A percentile compares a stretch with the other conserved stretches of the same genome.
These are phyloP conservation scores for Nematodospora anomalae DNA, from an alignment of 1,139 yeast genomes.

Conservation along the genomic window DNA sequence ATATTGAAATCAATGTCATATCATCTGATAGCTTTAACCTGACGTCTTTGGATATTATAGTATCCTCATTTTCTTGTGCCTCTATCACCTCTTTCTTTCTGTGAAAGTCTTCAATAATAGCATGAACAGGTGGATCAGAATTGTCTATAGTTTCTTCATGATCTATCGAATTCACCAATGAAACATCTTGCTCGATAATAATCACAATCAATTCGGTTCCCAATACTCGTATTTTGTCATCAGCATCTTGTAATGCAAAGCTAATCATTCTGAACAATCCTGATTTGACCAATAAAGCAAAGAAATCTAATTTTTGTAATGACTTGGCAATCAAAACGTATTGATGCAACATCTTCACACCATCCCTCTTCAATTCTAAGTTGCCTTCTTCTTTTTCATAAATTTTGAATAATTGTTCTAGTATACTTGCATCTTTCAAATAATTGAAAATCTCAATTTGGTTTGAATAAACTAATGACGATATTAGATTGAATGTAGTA, in stretches of 20 bases:
- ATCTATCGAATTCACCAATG: conserved; percentile 52
- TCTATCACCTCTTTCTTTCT: neutral
- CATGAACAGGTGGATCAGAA: conserved; percentile 29
- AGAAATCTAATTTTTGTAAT: conserved; percentile 68
- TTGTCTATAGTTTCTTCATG: conserved; percentile 38
- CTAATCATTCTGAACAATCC: conserved; percentile 73
- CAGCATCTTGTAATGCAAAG: conserved; percentile 63
- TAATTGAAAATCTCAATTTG: conserved; percentile 71
- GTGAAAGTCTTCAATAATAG: conserved; percentile 4
- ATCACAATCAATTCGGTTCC: conserved; percentile 83
- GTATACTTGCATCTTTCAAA: conserved; percentile 55
- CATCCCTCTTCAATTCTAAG: conserved; percentile 52
- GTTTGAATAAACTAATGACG: conserved; percentile 64
- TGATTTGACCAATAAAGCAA: conserved; percentile 57
- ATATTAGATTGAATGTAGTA: conserved; percentile 62
- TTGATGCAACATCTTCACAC: conserved; percentile 78
- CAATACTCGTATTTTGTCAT: conserved; percentile 56
- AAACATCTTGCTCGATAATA: conserved; percentile 81
- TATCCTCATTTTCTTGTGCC: conserved; percentile 14
- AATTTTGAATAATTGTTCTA: conserved; percentile 55
- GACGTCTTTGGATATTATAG: conserved; percentile 20
- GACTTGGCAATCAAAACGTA: conserved; percentile 73
- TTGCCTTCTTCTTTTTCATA: conserved; percentile 31
- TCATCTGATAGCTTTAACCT: conserved; percentile 50
- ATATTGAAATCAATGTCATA: conserved; percentile 58